Conservation (phyloP, 805 yeast genomes). For the Candida koratica region DNA sequence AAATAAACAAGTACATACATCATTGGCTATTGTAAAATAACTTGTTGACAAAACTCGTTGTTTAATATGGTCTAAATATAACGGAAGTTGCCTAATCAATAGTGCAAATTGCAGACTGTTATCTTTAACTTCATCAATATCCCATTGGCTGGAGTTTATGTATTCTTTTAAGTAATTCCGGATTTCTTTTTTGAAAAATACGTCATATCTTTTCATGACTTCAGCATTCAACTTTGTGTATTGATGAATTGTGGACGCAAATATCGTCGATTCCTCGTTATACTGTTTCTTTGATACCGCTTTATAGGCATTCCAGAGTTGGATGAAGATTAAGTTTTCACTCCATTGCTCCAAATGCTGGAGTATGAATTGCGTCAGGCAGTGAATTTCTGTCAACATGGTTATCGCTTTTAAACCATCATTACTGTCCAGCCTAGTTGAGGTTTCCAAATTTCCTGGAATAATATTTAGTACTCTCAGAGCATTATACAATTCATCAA, state of each 20-base stretch:
- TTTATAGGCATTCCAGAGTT: conserved; percentile 35
- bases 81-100: conserved; percentile 24
- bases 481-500: conserved; percentile 36
- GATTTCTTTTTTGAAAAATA: conserved; percentile 32
- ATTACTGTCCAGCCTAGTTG: conserved; percentile 18
- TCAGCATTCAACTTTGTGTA: conserved; percentile 21
- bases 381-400: conserved; percentile 29
- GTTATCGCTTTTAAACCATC: conserved; percentile 27
- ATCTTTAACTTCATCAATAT: conserved; percentile 14
- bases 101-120: conserved; percentile 20
- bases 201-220: conserved; percentile 22
- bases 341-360: conserved; percentile 36
- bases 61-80: conserved; percentile 22
- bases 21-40: conserved; percentile 26
- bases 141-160: conserved; percentile 37
- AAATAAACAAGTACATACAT: conserved; percentile 25
- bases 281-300: conserved; percentile 16
- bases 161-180: conserved; percentile 31
- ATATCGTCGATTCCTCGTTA: conserved; percentile 24
- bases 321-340: conserved; percentile 35
- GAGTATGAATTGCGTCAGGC: conserved; percentile 30
- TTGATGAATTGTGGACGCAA: conserved; percentile 23
- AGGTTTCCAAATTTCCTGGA: conserved; percentile 34
- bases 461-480: conserved; percentile 31
- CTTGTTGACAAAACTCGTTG: conserved; percentile 26